These are phyloP conservation scores for Kondoa subrosea DNA, from an alignment of 768 basidiomycete species.

Conservation along the genomic window DNA sequence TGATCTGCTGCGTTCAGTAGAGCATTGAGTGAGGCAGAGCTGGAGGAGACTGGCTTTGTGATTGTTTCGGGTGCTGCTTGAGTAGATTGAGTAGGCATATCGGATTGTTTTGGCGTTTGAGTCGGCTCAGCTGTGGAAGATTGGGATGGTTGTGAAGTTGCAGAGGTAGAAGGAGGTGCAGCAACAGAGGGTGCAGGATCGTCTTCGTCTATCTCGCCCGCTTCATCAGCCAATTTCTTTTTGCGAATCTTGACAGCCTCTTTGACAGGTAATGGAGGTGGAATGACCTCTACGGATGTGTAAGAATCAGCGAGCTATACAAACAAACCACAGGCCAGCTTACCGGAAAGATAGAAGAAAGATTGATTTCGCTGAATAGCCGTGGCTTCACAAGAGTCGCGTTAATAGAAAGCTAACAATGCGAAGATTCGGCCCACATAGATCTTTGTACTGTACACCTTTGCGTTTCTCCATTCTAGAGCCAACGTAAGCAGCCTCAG, in stretches of 20 bases:
- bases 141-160: neutral
- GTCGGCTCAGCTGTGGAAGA: neutral
- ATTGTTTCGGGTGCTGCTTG: neutral
- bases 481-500: slow-evolving; percentile 31
- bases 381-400: neutral
- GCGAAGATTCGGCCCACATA: slow-evolving; percentile 27
- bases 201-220: neutral
- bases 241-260: neutral
- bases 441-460: slow-evolving; percentile 32
- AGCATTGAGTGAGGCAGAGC: neutral
- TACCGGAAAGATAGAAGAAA: slow-evolving; percentile 4
- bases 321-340: neutral
- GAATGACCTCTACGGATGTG: neutral
- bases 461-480: slow-evolving; percentile 33
- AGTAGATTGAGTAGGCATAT: neutral
- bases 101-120: neutral
- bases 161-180: neutral
- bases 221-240: neutral
- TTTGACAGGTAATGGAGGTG: neutral
- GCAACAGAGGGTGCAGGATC: neutral
- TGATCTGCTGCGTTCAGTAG: slow-evolving; percentile 2
- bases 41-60: too few species aligned
- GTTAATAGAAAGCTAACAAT: neutral
- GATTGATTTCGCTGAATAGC: slow-evolving; percentile 5
- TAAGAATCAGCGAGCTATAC: neutral